Evolutionary conservation across 1,284 basidiomycete genomes (phyloP).

Genomic region (Sporisorium scitamineum): DNA sequence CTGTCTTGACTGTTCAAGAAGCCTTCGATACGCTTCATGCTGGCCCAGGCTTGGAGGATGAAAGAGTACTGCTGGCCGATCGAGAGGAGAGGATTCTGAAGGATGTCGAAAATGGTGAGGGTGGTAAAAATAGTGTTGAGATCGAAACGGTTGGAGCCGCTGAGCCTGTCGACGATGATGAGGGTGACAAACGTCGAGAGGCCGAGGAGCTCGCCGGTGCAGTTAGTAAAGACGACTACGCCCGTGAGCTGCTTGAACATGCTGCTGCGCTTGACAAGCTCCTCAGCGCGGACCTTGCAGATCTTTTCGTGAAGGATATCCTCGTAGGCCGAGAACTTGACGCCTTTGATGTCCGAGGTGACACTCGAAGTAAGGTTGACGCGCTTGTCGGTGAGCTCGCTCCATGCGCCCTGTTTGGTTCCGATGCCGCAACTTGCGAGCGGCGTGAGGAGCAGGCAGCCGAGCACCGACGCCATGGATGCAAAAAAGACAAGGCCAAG

Average conservation of each 20-base stretch:
- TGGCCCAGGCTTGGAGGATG: conserved; percentile 54
- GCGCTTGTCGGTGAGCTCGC: conserved; percentile 50
- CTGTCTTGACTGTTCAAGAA: conserved; percentile 45
- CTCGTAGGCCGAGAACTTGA: conserved; percentile 64
- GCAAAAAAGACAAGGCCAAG: conserved; percentile 58
- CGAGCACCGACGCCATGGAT: conserved; percentile 43
- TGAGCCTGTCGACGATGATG: conserved; percentile 41
- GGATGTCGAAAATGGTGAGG: conserved; percentile 51
- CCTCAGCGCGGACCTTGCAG: conserved; percentile 40
- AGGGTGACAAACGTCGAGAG: conserved; percentile 50
- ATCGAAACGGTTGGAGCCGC: conserved; percentile 44
- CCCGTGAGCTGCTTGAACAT: conserved; percentile 34
- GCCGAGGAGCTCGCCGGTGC: conserved; percentile 36
- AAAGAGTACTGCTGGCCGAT: conserved; percentile 58
- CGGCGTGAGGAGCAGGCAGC: conserved; percentile 48
- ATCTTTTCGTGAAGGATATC: conserved; percentile 47
- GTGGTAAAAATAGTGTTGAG: conserved; percentile 60
- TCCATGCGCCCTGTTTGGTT: conserved; percentile 53
- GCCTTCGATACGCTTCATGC: conserved; percentile 53
- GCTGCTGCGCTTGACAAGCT: conserved; percentile 25
- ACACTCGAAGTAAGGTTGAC: conserved; percentile 55
- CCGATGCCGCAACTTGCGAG: conserved; percentile 46
- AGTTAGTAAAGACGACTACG: conserved; percentile 43
- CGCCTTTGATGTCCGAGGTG: conserved; percentile 58
- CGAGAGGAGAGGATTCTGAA: conserved; percentile 50